phyloP scores from a whole-genome alignment of 495 filamentous ascomycete species.

The Tuber borchii region DNA sequence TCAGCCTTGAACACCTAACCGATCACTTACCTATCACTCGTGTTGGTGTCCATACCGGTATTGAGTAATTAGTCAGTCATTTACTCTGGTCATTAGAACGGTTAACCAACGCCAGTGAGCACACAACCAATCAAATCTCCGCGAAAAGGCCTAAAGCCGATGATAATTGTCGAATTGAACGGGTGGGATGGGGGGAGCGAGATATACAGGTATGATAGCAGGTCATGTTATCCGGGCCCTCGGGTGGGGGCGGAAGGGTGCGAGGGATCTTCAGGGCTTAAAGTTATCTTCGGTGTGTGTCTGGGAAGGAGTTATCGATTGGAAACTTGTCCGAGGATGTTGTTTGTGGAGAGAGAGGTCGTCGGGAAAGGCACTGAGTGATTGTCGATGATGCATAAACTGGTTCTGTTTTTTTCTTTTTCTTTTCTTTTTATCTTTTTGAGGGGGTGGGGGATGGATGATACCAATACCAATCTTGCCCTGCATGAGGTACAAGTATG shows the following conservation, averaged over 20 bases:
- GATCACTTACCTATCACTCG: neutral
- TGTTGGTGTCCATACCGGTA: neutral
- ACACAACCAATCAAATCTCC: too few species aligned
- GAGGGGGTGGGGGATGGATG: neutral
- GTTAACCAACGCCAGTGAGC: too few species aligned
- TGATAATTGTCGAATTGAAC: neutral
- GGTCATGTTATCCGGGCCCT: neutral
- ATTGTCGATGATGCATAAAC: neutral
- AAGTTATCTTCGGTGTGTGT: neutral
- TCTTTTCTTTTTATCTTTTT: too few species aligned
- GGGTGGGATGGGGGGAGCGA: too few species aligned
- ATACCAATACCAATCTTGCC: neutral
- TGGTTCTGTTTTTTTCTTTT: neutral
- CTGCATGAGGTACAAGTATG: too few species aligned
- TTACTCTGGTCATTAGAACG: slow-evolving; percentile 2
- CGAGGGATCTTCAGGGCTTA: neutral
- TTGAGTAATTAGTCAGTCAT: neutral
- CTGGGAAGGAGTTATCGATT: neutral
- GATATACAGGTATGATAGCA: neutral
- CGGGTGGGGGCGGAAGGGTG: too few species aligned
- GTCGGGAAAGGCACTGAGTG: neutral
- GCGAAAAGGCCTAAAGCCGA: neutral
- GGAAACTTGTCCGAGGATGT: neutral
- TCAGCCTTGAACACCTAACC: neutral
- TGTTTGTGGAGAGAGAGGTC: neutral